phyloP scores from a whole-genome alignment of 805 yeast genomes.

The Pichia paraexigua region DNA sequence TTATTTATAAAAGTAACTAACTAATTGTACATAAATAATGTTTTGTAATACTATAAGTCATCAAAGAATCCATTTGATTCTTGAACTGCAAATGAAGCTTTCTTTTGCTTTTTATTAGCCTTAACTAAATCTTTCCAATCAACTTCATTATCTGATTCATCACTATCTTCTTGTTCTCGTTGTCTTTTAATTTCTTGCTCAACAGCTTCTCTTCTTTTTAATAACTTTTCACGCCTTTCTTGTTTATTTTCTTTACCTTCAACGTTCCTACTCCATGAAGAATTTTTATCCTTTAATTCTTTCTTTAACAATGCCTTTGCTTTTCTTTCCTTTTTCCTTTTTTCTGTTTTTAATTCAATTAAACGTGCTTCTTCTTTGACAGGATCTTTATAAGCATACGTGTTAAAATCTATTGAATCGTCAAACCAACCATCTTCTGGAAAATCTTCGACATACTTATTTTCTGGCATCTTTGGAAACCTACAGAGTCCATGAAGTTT shows the following conservation, averaged over 20 bases:
- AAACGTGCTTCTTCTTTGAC: conserved; percentile 56
- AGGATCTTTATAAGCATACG: conserved; percentile 54
- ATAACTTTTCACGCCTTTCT: conserved; percentile 60
- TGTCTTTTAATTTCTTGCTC: conserved; percentile 43
- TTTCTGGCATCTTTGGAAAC: conserved; percentile 93
- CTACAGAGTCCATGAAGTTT: conserved; percentile 72
- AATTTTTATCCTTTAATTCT: conserved; percentile 43
- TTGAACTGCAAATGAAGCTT: conserved; percentile 13
- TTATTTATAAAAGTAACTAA: background rate
- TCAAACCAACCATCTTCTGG: conserved; percentile 73
- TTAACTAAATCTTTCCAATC: conserved; percentile 88
- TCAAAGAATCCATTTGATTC: conserved; percentile 55
- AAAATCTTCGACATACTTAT: conserved; percentile 41
- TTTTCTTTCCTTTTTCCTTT: conserved; percentile 28
- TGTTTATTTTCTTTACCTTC: conserved; percentile 54
- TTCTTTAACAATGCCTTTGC: conserved; percentile 36
- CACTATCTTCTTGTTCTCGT: conserved; percentile 31
- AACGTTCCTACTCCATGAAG: conserved; percentile 73
- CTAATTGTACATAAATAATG: background rate
- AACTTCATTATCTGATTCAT: conserved; percentile 37
- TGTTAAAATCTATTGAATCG: conserved; percentile 56
- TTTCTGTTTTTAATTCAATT: conserved; percentile 45
- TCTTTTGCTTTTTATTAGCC: conserved; percentile 54
- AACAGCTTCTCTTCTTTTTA: conserved; percentile 59
- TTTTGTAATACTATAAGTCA: conserved; percentile 30